Base-by-base conservation (phyloP, 352 stramenopile species). In the Nannochloropsis limnetica region DNA sequence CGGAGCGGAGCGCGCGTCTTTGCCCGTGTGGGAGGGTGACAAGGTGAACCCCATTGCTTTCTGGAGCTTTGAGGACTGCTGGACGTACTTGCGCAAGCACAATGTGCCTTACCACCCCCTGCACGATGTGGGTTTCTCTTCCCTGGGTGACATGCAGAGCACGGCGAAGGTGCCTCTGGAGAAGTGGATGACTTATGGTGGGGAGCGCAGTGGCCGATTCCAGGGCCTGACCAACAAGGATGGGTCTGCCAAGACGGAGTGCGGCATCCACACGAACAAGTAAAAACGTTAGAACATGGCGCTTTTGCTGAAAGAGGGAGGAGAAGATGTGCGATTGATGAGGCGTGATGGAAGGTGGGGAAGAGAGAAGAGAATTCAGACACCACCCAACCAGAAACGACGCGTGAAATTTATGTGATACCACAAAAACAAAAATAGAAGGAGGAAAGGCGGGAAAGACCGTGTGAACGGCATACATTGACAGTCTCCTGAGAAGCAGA, bases 11-110 rank as follows among this genome's bases (percentile, higher is more conserved):
- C 83, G 86, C 32, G 86, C 86, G 37, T 45, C 61, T 25, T 31
- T 81, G 28, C 80, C 28, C 23, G 80, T 82, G 31, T 67, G 32
- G 28, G 32, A 67, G n/a, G 80, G 23, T 25, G 29, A 68, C 80
- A 68, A 67, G 6, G 80, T 84, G n/a, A 88, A 88, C 74, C 86
- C 86, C 25, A 83, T 88, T 2, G 85, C 86, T 23, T 88, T 88
- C 82, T 88, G 86, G 86, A 54, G 45, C 2, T 88, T 88, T 80
- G 86, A 88, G 84, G 86, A 88, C 86, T 88, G 86, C 86, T 88
- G 82, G 82, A 86, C 79, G 9, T 88, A 88, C 81, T 80, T 88
- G 15, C 86, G 86, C 27, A 88, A 88, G 69, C 82, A 88, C 79
- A 85, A 86, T 31, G 86, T 83, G 32, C 86, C 86, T 3, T 88